Evolutionary conservation across 177 flowering plant species (phyloP).

Genomic region (Vitis hybrid): DNA sequence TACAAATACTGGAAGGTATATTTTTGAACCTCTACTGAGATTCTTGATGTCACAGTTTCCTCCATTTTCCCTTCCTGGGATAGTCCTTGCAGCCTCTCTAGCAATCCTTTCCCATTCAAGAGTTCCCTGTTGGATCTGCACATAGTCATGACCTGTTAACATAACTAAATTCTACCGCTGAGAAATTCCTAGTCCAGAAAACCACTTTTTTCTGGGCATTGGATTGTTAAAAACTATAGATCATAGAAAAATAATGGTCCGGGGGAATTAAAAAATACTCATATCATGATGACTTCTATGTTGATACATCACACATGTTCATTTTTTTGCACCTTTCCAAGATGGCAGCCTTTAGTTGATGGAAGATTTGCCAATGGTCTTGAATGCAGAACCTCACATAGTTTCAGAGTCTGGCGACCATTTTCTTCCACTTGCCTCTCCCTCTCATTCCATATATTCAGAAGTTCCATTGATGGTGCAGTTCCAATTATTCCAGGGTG

Average conservation of each 20-base stretch:
- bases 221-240: no score
- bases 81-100: slow-evolving; percentile 86
- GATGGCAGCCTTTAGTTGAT: slow-evolving; percentile 71
- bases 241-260: no score
- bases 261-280: no score
- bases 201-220: no score
- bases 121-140: slow-evolving; percentile 63
- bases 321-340: slow-evolving; percentile 63
- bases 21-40: slow-evolving; percentile 86
- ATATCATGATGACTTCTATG: no score
- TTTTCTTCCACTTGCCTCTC: slow-evolving; percentile 70
- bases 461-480: slow-evolving; percentile 89
- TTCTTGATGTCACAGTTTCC: slow-evolving; percentile 97
- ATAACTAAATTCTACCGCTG: no score
- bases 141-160: neutral
- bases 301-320: neutral
- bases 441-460: slow-evolving; percentile 81
- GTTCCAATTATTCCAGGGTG: slow-evolving; percentile 97
- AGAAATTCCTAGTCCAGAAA: no score
- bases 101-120: slow-evolving; percentile 86
- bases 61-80: slow-evolving; percentile 96
- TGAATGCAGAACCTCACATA: slow-evolving; percentile 86
- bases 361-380: slow-evolving; percentile 88
- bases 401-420: slow-evolving; percentile 58
- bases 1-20: slow-evolving; percentile 86